Conservation (phyloP, 345 rosid species). For the Gossypium turneri region DNA sequence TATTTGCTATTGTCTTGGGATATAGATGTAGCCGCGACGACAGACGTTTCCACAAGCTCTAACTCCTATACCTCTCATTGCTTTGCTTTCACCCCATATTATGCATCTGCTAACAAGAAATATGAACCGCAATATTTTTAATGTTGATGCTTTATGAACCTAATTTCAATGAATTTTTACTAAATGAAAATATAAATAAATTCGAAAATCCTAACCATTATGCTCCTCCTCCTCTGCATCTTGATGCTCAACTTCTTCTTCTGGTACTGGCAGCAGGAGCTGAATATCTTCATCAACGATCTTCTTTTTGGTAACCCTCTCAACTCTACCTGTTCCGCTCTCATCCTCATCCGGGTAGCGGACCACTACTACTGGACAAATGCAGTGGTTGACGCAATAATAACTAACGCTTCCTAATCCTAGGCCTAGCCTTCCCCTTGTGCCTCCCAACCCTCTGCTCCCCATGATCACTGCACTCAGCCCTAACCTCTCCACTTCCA, state of each 20-base stretch:
- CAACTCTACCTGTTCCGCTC: constrained; percentile 19
- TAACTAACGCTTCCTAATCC: constrained; percentile 88
- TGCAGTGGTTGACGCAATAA: constrained; percentile 81
- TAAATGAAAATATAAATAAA: neutral
- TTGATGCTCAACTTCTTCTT: constrained; percentile 49
- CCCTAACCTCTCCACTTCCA: constrained; percentile 83
- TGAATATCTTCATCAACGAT: constrained; percentile 24
- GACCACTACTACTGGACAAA: constrained; percentile 80
- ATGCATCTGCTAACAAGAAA: too few species aligned
- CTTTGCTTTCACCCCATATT: neutral
- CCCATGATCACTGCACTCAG: constrained; percentile 81
- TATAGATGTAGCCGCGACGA: too few species aligned
- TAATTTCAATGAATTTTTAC: too few species aligned
- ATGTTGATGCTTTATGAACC: too few species aligned
- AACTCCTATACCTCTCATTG: too few species aligned
- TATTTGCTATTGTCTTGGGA: too few species aligned
- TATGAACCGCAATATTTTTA: too few species aligned
- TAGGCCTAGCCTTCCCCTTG: constrained; percentile 48
- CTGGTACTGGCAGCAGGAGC: constrained; percentile 48
- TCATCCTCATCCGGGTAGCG: constrained; percentile 41
- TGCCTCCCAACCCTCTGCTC: constrained; percentile 77
- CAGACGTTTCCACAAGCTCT: too few species aligned
- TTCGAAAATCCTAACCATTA: constrained; percentile 21
- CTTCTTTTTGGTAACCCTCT: constrained; percentile 2
- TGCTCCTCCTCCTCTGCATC: constrained; percentile 40